These are phyloP conservation scores for Boletus eberwhitei DNA, from an alignment of 768 basidiomycete species.

Conservation along the genomic window DNA sequence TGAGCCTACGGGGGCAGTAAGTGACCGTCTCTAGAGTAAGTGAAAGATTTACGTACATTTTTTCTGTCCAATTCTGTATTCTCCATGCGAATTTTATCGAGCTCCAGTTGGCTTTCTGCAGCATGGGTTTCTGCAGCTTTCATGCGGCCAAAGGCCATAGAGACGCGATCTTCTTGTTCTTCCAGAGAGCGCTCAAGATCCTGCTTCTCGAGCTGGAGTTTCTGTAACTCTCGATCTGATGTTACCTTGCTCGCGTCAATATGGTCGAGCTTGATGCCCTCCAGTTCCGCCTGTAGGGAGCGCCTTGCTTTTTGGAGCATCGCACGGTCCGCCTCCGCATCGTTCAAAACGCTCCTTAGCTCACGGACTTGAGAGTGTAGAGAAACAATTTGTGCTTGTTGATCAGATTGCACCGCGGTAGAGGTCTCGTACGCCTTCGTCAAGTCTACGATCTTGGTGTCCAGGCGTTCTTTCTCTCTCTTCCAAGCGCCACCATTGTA, in stretches of 20 bases:
- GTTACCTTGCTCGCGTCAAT: constrained; percentile 67
- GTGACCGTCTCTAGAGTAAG: neutral
- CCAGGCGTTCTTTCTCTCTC: constrained; percentile 83
- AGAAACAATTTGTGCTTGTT: constrained; percentile 79
- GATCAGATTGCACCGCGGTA: constrained; percentile 68
- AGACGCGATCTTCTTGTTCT: constrained; percentile 71
- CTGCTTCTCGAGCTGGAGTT: constrained; percentile 74
- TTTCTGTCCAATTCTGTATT: constrained; percentile 76
- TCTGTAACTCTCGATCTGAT: constrained; percentile 72
- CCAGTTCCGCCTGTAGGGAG: constrained; percentile 74
- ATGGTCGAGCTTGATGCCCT: constrained; percentile 74
- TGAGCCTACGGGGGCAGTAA: constrained; percentile 49
- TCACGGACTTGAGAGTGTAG: constrained; percentile 86
- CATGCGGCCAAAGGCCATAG: constrained; percentile 71
- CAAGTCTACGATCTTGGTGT: constrained; percentile 75
- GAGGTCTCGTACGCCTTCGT: constrained; percentile 75
- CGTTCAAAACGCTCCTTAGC: constrained; percentile 74
- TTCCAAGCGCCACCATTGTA: constrained; percentile 80
- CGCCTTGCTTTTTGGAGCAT: constrained; percentile 80
- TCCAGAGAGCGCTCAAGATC: constrained; percentile 76
- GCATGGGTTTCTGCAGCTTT: constrained; percentile 78
- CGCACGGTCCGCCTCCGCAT: constrained; percentile 78
- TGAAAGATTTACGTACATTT: constrained; percentile 50
- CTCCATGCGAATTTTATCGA: constrained; percentile 73
- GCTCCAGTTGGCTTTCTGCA: constrained; percentile 70